phyloP scores from a whole-genome alignment of 306 rosid genomes.

The Albizia julibrissin region DNA sequence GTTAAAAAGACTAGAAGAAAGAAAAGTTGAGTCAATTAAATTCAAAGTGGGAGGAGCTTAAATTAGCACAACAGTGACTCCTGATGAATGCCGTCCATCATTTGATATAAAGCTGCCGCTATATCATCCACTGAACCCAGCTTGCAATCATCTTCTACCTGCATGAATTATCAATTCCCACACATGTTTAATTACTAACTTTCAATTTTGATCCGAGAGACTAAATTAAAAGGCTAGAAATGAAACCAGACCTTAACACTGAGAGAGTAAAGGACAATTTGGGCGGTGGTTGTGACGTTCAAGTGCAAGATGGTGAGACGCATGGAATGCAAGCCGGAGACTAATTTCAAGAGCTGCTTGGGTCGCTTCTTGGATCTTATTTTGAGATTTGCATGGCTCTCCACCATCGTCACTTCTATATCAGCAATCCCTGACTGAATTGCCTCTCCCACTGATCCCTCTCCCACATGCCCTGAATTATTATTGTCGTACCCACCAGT shows the following conservation, averaged over 20 bases:
- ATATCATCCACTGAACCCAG: conserved; percentile 88
- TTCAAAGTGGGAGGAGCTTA: conserved; percentile 26
- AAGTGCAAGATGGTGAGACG: conserved; percentile 83
- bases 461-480: conserved; percentile 30
- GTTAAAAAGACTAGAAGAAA: background rate
- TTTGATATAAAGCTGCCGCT: conserved; percentile 75
- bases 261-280: conserved; percentile 68
- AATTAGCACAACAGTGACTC: conserved; percentile 52
- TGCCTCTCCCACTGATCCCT: conserved; percentile 31
- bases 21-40: conserved; percentile 19
- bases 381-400: conserved; percentile 85
- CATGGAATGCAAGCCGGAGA: conserved; percentile 66
- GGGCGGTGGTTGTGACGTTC: conserved; percentile 63
- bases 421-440: conserved; percentile 55
- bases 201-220: background rate
- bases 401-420: conserved; percentile 91
- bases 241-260: conserved; percentile 65
- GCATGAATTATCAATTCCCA: background rate
- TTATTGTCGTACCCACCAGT: conserved; percentile 25
- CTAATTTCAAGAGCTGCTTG: conserved; percentile 73
- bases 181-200: background rate
- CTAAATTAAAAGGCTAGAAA: background rate
- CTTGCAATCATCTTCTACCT: conserved; percentile 91
- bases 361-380: conserved; percentile 72
- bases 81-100: conserved; percentile 69